Conservation (phyloP, 805 yeast genomes). For the Lipomyces chichibuensis region DNA sequence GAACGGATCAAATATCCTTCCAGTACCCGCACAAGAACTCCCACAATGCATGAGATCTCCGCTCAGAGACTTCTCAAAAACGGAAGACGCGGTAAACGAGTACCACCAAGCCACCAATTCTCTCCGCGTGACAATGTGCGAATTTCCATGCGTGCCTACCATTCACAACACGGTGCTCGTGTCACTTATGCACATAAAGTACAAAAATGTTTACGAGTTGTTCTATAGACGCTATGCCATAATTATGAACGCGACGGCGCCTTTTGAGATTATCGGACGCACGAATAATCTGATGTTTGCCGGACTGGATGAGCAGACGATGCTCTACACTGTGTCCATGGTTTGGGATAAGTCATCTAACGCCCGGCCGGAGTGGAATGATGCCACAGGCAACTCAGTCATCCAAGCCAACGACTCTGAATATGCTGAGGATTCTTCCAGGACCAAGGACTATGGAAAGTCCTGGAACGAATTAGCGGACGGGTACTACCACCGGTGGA, state of each 20-base stretch:
- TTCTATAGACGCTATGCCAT: slow-evolving; percentile 23
- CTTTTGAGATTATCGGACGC: slow-evolving; percentile 27
- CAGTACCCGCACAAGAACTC: neutral
- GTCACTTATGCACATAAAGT: slow-evolving; percentile 27
- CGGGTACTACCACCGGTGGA: slow-evolving; percentile 21
- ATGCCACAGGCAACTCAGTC: neutral
- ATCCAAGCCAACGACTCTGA: neutral
- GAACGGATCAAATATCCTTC: slow-evolving; percentile 5
- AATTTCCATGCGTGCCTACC: slow-evolving; percentile 33
- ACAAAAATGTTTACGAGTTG: slow-evolving; percentile 8
- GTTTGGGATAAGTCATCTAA: slow-evolving; percentile 24
- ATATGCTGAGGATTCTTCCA: neutral
- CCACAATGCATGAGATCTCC: slow-evolving; percentile 6
- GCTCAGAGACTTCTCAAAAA: neutral
- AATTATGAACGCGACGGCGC: slow-evolving; percentile 31
- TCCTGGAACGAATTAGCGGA: slow-evolving; percentile 6
- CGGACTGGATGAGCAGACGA: slow-evolving; percentile 23
- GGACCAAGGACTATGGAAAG: neutral
- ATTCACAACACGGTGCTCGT: slow-evolving; percentile 31
- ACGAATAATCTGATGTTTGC: slow-evolving; percentile 28
- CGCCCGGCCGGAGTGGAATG: slow-evolving; percentile 14
- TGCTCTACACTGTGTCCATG: slow-evolving; percentile 26
- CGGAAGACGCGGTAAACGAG: neutral
- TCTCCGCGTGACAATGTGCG: slow-evolving; percentile 29
- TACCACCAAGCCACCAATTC: slow-evolving; percentile 32